Evolutionary conservation across 208 protist genomes (phyloP), one percentile per base, ranked within the genome.

Genomic region (Angomonas ambiguus): DNA sequence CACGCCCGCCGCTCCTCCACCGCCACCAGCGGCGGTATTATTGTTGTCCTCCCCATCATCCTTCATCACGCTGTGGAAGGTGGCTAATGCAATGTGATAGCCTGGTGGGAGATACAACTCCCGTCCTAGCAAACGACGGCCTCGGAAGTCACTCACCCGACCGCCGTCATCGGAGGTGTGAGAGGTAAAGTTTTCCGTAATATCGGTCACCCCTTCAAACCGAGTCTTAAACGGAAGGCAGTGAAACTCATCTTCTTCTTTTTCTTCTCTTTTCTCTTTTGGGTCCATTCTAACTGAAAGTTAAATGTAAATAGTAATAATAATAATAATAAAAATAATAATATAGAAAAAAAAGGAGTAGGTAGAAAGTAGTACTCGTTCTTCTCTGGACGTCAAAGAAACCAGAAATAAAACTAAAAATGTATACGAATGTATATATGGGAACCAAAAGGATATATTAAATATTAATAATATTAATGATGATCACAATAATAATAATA

Each of bases 141-240:
- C 82, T 13, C 84, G 62, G 28, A 80, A 59, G n/a, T 56, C 57
- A 38, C 68, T 49, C 65, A 34, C 63, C 2, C 66, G 24, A 10
- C 58, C 63, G 18, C 25, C 48, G 4, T 34, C 35, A 24, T 61
- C 68, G 0, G 51, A 25, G 13, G 32, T 67, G 31, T 2, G 30
- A 28, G 8, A 65, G 3, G 72, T 79, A 66, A 95, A 91, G 66
- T 88, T 88, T 27, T 65, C 72, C 25, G 49, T 32, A 4, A 95
- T 56, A 57, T 95, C 84, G 11, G 82, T 92, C 24, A 74, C 83
- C 42, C 89, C 86, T 20, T 80, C 63, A 35, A 95, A 95, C 34
- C 66, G 62, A 0, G 83, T 88, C 48, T 77, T 76, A 32, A 92
- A 53, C 10, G 89, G 89, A 3, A 95, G 64, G 3, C 79, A 77